Evolutionary conservation across 306 rosid species (phyloP), one percentile per base, ranked within the genome.

Genomic region (Trichosanthes truncata): DNA sequence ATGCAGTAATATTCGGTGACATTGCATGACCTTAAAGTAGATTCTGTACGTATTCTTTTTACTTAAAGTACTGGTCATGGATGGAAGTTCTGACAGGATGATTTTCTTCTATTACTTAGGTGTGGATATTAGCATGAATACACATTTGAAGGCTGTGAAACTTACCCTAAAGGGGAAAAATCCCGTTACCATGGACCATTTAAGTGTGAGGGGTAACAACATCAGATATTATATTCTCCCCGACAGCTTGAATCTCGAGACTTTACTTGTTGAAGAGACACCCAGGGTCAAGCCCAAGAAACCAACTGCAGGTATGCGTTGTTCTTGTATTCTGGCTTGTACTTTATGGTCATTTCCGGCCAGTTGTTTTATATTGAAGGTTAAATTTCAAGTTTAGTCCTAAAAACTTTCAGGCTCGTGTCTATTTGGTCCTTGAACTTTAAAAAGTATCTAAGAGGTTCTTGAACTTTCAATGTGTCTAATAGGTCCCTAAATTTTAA

Each of bases 231-330:
- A 94, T 48, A 90, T 88, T 74, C 94, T 90, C 33, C 94, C 94
- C 3, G 94, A 90, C 84, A 88, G 91, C 85, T 80, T 90, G 87
- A 90, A 90, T 85, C 90, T 90, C 23, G 94, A 90, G 88, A 90
- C 94, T 68, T 78, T 90, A 78, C 88, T 90, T 14, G 92, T 88
- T 25, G 94, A 90, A 82, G 94, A 90, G 85, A 81, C 92, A 11
- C 97, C 98, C 14, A 85, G 97, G 82, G 93, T 94, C 86, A 94
- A 94, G 86, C 98, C 98, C 73, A 94, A 92, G 90, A 94, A 92
- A 85, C 93, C 97, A 52, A 90, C 97, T 84, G 98, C 98, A 26
- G 98, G 98, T 92, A 87, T 81, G 61, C 29, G 40, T 63, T 72
- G 26, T 61, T 33, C 78, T 65, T 56, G 48, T 21, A 55, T 36